Base-by-base conservation (phyloP, 2,329 filamentous ascomycete genomes). In the Xylaria sp. region DNA sequence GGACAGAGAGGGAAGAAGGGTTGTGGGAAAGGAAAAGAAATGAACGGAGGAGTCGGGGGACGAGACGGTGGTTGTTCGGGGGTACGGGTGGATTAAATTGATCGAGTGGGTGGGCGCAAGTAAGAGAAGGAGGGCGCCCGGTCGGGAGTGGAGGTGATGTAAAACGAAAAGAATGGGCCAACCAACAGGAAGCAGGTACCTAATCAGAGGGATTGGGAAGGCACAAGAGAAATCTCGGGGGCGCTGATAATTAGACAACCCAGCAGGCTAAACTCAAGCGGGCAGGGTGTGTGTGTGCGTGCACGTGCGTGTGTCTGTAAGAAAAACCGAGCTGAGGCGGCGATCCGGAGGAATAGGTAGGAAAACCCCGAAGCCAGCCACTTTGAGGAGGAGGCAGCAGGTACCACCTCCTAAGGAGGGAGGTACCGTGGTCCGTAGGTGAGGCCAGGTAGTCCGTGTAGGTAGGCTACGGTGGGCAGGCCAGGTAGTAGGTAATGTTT, bases 131-230 rank as follows among this genome's bases (percentile, higher is more conserved):
- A 63, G 59, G 52, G 59, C 54, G 63, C 59, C 70, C 69, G 70
- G 69, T 68, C 69, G 69, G 69, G 61, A 68, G 69, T 72, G 70
- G 70, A 70, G 68, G 67, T 58, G 61, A 55, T 55, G 54, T 59
- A 57, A 63, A 51, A 44, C 47, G 52, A 54, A 48, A 44, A 35
- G 47, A 54, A 35, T 46, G 54, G 23, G 23, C 55, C 55, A 54
- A 61, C 59, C 59, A 61, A 58, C 52, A 51, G 46, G 34, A 37
- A 54, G 50, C 56, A 49, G 61, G 55, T 52, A 59, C 53, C 59
- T 54, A 58, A 56, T 59, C 55, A 39, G 55, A 39, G 48, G 16
- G 39, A 13, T 11, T 46, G 10, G 23, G 30, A 52, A 54, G 44
- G 42, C 23, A 42, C 13, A 37, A 42, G 13, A 47, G 47, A 53